These are phyloP conservation scores for Hypomyces rosellus DNA, from an alignment of 2,329 filamentous ascomycete species.

Conservation along the genomic window DNA sequence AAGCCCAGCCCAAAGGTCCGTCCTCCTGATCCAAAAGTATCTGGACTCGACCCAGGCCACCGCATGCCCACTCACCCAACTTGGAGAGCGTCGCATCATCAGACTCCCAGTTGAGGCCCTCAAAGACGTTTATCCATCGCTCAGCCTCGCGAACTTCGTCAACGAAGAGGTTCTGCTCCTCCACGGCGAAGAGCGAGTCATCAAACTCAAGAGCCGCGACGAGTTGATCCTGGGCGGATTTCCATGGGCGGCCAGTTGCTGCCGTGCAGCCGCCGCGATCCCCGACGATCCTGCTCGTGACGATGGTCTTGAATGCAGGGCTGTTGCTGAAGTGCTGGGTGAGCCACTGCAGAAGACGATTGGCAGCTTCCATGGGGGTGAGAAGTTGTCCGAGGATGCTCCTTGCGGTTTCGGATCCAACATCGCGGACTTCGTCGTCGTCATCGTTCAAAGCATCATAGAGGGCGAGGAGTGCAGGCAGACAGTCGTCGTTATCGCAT, in stretches of 20 bases:
- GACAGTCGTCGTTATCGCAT: slow-evolving; percentile 29
- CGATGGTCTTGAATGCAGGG: slow-evolving; percentile 33
- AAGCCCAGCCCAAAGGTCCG: slow-evolving; percentile 66
- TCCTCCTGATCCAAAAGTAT: slow-evolving; percentile 42
- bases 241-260: slow-evolving; percentile 14
- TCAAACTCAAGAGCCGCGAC: slow-evolving; percentile 45
- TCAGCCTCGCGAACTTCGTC: slow-evolving; percentile 71
- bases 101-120: slow-evolving; percentile 16
- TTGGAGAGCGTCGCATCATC: slow-evolving; percentile 16
- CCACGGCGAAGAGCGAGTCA: slow-evolving; percentile 71
- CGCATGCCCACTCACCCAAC: slow-evolving; percentile 40
- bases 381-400: slow-evolving; percentile 40
- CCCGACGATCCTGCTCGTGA: slow-evolving; percentile 36
- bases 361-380: slow-evolving; percentile 42
- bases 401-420: slow-evolving; percentile 47
- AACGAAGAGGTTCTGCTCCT: slow-evolving; percentile 92
- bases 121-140: slow-evolving; percentile 57
- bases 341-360: slow-evolving; percentile 40
- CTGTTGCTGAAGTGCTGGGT: slow-evolving; percentile 26
- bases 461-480: slow-evolving; percentile 57
- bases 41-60: slow-evolving; percentile 36
- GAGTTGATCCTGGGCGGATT: slow-evolving; percentile 34
- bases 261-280: slow-evolving; percentile 3
- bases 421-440: slow-evolving; percentile 77
- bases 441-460: slow-evolving; percentile 82